Evolutionary conservation across 305 asterid species (phyloP).

Genomic region (Solanum hybrid): DNA sequence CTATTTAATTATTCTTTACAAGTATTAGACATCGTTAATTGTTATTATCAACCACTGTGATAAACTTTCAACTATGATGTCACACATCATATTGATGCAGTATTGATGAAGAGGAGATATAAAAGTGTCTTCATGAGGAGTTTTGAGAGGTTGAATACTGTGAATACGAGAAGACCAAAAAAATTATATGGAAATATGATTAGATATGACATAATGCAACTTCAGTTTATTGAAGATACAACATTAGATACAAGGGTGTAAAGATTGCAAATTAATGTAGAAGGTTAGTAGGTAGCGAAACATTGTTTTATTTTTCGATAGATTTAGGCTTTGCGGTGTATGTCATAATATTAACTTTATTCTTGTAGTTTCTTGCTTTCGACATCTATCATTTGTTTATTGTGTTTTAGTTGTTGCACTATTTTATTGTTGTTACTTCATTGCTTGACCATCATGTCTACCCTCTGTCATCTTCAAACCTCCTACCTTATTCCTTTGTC

Average conservation of each 20-base stretch:
- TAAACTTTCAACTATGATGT: not conserved
- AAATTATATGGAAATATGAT: not conserved
- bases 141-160: not conserved
- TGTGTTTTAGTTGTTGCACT: not conserved
- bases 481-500: not conserved
- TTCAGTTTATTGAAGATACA: not conserved
- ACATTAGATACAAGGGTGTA: not conserved
- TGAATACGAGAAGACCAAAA: not conserved
- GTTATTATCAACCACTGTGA: not conserved
- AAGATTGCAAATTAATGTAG: not conserved
- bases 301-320: not conserved
- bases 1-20: not conserved
- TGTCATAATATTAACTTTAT: not conserved
- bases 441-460: not conserved
- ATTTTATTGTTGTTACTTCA: not conserved
- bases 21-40: not conserved
- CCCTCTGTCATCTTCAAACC: not conserved
- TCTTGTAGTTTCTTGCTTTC: not conserved
- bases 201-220: not conserved
- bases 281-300: not conserved
- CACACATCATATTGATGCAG: not conserved
- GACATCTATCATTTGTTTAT: not conserved
- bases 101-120: too few relatives aligned
- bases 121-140: not conserved
- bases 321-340: not conserved